These are phyloP conservation scores for Elymus sibiricus DNA, from an alignment of 176 grass and related monocot species.

Conservation along the genomic window DNA sequence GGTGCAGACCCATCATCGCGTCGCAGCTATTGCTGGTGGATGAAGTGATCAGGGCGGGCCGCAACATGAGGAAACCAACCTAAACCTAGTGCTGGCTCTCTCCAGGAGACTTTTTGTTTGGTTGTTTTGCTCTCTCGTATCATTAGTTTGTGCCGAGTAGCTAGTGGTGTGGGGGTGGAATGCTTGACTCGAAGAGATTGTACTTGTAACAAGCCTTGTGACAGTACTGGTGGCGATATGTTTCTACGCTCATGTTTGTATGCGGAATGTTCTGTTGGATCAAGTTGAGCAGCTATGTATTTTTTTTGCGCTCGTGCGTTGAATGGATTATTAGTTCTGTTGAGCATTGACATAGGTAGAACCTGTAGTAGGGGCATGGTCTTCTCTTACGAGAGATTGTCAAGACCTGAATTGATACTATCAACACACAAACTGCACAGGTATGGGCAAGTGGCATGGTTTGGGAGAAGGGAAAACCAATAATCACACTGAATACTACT, in stretches of 20 bases:
- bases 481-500: too few relatives aligned
- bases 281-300: neutral
- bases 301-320: neutral
- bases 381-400: too few relatives aligned
- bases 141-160: neutral
- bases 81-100: neutral
- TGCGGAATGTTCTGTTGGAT: neutral
- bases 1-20: constrained; percentile 82
- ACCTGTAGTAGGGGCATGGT: too few relatives aligned
- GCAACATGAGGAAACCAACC: constrained; percentile 78
- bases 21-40: constrained; percentile 92
- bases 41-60: constrained; percentile 29
- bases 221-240: neutral
- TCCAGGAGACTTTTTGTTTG: neutral
- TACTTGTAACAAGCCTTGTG: neutral
- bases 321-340: neutral
- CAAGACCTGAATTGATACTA: too few relatives aligned
- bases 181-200: neutral
- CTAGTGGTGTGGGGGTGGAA: neutral
- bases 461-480: too few relatives aligned
- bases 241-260: neutral
- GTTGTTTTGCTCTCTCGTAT: neutral
- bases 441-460: too few relatives aligned
- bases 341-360: too few relatives aligned
- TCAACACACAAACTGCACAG: too few relatives aligned